These are phyloP conservation scores for Cytospora piceae DNA, from an alignment of 2,329 filamentous ascomycete species.

Conservation along the genomic window DNA sequence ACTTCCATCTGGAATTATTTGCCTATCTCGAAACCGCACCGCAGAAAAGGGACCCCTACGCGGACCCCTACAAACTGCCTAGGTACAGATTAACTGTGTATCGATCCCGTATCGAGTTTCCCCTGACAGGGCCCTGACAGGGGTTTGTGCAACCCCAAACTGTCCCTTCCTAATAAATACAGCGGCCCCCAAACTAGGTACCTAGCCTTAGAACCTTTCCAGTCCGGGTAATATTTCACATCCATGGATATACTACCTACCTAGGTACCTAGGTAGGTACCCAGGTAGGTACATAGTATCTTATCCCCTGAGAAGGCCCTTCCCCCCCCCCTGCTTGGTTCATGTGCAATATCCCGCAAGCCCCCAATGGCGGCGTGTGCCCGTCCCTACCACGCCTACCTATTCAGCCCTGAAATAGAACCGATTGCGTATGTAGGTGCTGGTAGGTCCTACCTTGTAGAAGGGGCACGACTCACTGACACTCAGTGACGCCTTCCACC, in stretches of 20 bases:
- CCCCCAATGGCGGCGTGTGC: slow-evolving; percentile 1
- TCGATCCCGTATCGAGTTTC: slow-evolving; percentile 28
- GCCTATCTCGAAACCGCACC: neutral
- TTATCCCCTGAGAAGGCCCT: neutral
- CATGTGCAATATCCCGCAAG: slow-evolving; percentile 4
- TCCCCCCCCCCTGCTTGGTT: neutral
- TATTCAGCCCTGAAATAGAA: neutral
- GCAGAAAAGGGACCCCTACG: slow-evolving; percentile 3
- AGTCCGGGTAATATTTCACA: slow-evolving; percentile 9
- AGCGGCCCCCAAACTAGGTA: slow-evolving; percentile 15
- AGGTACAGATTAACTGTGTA: slow-evolving; percentile 18
- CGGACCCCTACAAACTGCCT: slow-evolving; percentile 4
- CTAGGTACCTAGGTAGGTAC: no score
- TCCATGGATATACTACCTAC: no score
- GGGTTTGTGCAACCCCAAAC: slow-evolving; percentile 1
- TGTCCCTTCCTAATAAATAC: neutral
- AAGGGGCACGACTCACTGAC: neutral
- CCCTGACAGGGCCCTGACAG: slow-evolving; percentile 29
- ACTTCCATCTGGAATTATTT: slow-evolving; percentile 10
- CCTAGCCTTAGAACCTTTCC: slow-evolving; percentile 1
- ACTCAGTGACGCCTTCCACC: neutral
- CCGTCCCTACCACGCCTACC: neutral
- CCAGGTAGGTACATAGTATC: neutral
- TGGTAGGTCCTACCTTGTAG: neutral
- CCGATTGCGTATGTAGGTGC: neutral